Percentiles rank a stretch among this genome's conserved stretches.
Evolutionary conservation across 2,329 filamentous ascomycete genomes (phyloP).

Genomic region (Penicillium thymicola): DNA sequence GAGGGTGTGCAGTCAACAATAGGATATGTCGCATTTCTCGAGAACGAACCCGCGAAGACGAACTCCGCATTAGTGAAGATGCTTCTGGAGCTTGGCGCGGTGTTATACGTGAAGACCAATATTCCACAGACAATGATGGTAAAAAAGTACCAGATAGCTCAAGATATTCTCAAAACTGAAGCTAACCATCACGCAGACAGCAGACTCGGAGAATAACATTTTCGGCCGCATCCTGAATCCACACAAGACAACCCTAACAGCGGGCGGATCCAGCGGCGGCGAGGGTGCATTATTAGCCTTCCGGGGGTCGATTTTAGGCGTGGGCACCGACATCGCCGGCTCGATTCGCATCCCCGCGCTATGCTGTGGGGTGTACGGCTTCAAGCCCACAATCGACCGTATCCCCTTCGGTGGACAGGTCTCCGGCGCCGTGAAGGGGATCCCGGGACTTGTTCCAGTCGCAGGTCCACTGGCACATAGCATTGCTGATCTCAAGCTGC

Average conservation of each 20-base stretch:
- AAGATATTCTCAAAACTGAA: not conserved
- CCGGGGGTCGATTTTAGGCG: constrained; percentile 35
- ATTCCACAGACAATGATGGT: constrained; percentile 36
- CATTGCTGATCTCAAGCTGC: constrained; percentile 21
- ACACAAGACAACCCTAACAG: constrained; percentile 25
- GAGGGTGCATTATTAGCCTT: constrained; percentile 39
- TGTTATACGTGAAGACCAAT: constrained; percentile 36
- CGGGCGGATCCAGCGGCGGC: constrained; percentile 32
- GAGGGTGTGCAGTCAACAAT: constrained; percentile 21
- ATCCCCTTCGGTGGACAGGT: constrained; percentile 31
- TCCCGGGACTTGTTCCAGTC: constrained; percentile 16
- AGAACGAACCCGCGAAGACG: constrained; percentile 10
- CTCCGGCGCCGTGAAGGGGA: constrained; percentile 16
- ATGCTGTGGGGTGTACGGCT: constrained; percentile 36
- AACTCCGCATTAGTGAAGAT: constrained; percentile 27
- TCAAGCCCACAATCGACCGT: constrained; percentile 34
- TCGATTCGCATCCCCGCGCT: constrained; percentile 38
- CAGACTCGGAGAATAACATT: constrained; percentile 30
- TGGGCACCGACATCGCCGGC: constrained; percentile 38
- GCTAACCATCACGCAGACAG: constrained; percentile 15
- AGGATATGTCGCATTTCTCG: constrained; percentile 26
- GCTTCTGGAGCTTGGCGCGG: constrained; percentile 26
- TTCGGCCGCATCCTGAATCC: constrained; percentile 31
- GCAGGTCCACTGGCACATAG: constrained; percentile 24
- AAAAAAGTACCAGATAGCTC: not conserved